Evolutionary conservation across 305 asterid genomes (phyloP).

Genomic region (Fraxinus velutina): DNA sequence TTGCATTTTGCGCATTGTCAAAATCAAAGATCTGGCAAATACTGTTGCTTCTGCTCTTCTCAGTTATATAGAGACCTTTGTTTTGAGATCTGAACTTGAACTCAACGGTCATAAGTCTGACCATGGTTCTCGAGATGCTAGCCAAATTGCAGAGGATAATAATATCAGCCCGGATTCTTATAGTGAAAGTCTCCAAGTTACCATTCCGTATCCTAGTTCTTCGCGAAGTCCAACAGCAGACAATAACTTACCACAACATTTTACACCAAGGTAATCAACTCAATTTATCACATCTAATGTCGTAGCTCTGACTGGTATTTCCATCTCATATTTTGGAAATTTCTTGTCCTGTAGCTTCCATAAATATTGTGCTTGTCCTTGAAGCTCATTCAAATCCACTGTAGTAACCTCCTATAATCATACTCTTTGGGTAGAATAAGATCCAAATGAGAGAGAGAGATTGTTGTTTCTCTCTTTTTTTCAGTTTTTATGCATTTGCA

Average conservation of each 20-base stretch:
- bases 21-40: constrained; percentile 93
- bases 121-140: constrained; percentile 38
- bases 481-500: background rate
- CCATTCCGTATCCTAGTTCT: constrained; percentile 42
- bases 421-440: background rate
- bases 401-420: background rate
- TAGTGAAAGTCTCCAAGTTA: constrained; percentile 36
- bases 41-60: constrained; percentile 84
- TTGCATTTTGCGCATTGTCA: constrained; percentile 92
- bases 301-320: background rate
- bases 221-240: constrained; percentile 36
- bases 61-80: constrained; percentile 50
- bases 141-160: constrained; percentile 31
- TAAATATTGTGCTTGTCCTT: background rate
- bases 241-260: constrained; percentile 33
- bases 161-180: constrained; percentile 29
- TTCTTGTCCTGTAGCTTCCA: background rate
- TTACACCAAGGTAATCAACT: constrained; percentile 55
- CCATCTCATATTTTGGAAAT: background rate
- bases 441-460: background rate
- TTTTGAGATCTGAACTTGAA: constrained; percentile 51
- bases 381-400: background rate
- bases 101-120: constrained; percentile 51
- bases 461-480: background rate
- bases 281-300: constrained; percentile 19